These are phyloP conservation scores for Cerrena zonata DNA, from an alignment of 1,284 basidiomycete species.

Conservation along the genomic window DNA sequence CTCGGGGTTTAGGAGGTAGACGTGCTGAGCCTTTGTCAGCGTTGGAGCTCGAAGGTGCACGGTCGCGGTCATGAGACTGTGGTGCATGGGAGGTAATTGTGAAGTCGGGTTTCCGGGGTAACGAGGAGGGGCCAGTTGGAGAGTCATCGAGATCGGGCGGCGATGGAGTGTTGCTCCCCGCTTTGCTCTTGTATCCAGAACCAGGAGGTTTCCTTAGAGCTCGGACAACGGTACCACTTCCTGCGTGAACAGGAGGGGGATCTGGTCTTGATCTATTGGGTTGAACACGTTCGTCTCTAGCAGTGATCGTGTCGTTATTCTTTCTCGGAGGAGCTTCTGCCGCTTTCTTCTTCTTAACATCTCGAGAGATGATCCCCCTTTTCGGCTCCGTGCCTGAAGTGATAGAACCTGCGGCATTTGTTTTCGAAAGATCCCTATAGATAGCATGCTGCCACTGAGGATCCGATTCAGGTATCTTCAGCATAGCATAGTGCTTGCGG, in stretches of 20 bases:
- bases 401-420: not conserved
- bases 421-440: slow-evolving; percentile 11
- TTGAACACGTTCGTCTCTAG: slow-evolving; percentile 49
- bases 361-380: slow-evolving; percentile 11
- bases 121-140: slow-evolving; percentile 11
- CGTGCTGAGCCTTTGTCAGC: slow-evolving; percentile 11
- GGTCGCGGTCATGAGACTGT: too few species aligned
- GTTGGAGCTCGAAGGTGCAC: slow-evolving; percentile 11
- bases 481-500: slow-evolving; percentile 36
- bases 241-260: slow-evolving; percentile 14
- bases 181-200: slow-evolving; percentile 37
- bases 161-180: slow-evolving; percentile 17
- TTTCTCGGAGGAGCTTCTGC: slow-evolving; percentile 21
- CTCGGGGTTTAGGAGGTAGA: slow-evolving; percentile 18
- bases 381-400: slow-evolving; percentile 5
- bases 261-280: slow-evolving; percentile 20
- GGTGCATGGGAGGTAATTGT: too few species aligned
- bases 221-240: slow-evolving; percentile 12
- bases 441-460: slow-evolving; percentile 46
- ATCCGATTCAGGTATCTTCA: slow-evolving; percentile 53
- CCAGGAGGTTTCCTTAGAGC: slow-evolving; percentile 39
- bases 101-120: slow-evolving; percentile 16
- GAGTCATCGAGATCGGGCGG: slow-evolving; percentile 12
- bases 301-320: slow-evolving; percentile 36
- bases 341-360: slow-evolving; percentile 39